Conservation (phyloP, 495 filamentous ascomycete species). For the Daldinia caldariorum region DNA sequence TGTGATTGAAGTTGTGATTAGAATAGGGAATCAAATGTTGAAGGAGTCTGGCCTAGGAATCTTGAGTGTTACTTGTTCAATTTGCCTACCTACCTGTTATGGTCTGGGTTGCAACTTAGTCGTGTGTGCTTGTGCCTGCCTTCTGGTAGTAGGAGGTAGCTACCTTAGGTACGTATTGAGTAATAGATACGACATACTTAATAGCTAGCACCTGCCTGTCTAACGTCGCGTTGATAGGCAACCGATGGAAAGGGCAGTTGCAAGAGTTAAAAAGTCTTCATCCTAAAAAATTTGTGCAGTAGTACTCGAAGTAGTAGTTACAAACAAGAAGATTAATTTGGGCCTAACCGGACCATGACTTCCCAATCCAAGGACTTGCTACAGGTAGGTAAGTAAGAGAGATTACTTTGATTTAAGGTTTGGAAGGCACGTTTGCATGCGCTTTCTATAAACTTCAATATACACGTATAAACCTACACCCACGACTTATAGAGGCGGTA, state of each 20-base stretch:
- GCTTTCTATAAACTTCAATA: background rate
- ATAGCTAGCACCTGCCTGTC: background rate
- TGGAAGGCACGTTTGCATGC: background rate
- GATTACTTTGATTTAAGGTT: background rate
- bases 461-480: background rate
- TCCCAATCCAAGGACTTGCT: background rate
- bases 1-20: background rate
- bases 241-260: background rate
- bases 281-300: background rate
- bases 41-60: background rate
- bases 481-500: conserved; percentile 74
- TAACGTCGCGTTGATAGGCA: background rate
- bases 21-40: background rate
- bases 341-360: background rate
- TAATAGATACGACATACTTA: background rate
- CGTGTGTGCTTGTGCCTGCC: background rate
- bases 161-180: background rate
- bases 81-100: background rate
- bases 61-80: background rate
- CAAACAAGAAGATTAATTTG: background rate
- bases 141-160: too few relatives aligned
- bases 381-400: background rate
- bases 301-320: background rate
- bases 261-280: background rate
- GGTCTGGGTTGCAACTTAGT: background rate